phyloP scores from a whole-genome alignment of 331 rosid genomes.

The Phaseolus coccineus region DNA sequence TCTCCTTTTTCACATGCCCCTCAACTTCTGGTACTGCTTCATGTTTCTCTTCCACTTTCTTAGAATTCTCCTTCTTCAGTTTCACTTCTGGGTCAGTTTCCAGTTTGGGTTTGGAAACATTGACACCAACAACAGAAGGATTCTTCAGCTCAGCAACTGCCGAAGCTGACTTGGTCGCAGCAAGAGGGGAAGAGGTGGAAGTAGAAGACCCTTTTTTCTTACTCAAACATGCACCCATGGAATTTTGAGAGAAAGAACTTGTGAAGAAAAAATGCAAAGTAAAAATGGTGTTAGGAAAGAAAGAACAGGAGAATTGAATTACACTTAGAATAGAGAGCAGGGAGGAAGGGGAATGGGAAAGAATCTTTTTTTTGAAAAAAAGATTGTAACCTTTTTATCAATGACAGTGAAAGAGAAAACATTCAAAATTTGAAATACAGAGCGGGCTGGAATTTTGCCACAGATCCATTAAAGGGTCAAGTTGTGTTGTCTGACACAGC shows the following conservation, averaged over 20 bases:
- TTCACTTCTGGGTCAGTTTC: slow-evolving; percentile 42
- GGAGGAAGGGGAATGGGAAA: not conserved
- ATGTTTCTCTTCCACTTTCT: slow-evolving; percentile 40
- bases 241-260: slow-evolving; percentile 13
- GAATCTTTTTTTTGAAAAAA: slow-evolving; percentile 22
- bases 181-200: slow-evolving; percentile 20
- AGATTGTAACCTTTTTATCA: slow-evolving; percentile 29
- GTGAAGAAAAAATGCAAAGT: not conserved
- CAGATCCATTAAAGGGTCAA: slow-evolving; percentile 40
- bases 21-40: slow-evolving; percentile 45
- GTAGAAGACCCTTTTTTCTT: slow-evolving; percentile 60
- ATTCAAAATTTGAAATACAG: slow-evolving; percentile 53
- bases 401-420: slow-evolving; percentile 2
- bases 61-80: slow-evolving; percentile 40
- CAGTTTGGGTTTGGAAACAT: slow-evolving; percentile 37
- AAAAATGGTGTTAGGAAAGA: not conserved
- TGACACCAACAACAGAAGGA: slow-evolving; percentile 12
- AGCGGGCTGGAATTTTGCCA: slow-evolving; percentile 40
- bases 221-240: slow-evolving; percentile 93
- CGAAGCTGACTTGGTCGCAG: slow-evolving; percentile 42
- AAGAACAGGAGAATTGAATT: slow-evolving; percentile 38
- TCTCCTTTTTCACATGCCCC: slow-evolving; percentile 71
- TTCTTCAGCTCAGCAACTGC: slow-evolving; percentile 39
- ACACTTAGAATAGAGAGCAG: not conserved
- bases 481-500: not conserved